A percentile compares a stretch with the other conserved stretches of the same genome.
Evolutionary conservation across 1,284 basidiomycete species (phyloP).

Genomic region (Cryptococcus sp.): DNA sequence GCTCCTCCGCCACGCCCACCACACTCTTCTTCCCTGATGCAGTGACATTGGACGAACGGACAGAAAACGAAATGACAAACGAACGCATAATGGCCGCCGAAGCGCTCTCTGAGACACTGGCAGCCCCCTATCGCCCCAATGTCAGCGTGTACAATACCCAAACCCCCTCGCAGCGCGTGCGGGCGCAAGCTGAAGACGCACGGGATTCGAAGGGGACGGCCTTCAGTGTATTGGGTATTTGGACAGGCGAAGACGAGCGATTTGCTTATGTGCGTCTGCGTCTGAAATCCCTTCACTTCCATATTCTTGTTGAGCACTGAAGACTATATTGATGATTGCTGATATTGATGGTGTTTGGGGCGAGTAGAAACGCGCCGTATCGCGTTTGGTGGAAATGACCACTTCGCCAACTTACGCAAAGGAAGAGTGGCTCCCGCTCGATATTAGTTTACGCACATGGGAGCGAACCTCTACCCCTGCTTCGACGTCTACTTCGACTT

Average conservation of each 20-base stretch:
- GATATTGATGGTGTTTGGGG: no score
- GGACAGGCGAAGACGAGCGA: conserved; percentile 68
- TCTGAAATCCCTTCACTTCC: no score
- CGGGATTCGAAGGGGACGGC: conserved; percentile 53
- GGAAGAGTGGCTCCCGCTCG: conserved; percentile 51
- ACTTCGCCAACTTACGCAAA: conserved; percentile 57
- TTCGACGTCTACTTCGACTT: no score
- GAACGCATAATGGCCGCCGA: conserved; percentile 64
- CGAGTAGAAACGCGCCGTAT: conserved; percentile 61
- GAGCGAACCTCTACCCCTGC: conserved; percentile 24
- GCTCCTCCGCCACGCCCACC: conserved; percentile 59
- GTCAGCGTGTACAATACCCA: conserved; percentile 60
- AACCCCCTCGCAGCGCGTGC: conserved; percentile 29
- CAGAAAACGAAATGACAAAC: conserved; percentile 34
- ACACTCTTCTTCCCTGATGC: conserved; percentile 66
- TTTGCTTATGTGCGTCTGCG: conserved; percentile 63
- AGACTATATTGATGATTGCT: not conserved
- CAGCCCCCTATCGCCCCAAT: conserved; percentile 64
- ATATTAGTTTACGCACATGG: conserved; percentile 51
- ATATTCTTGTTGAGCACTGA: no score
- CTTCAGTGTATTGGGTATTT: conserved; percentile 60
- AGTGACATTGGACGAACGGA: conserved; percentile 18
- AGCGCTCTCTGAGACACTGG: conserved; percentile 61
- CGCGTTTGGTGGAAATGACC: conserved; percentile 67
- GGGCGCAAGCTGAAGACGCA: conserved; percentile 19